These are phyloP conservation scores for Lachnellula occidentalis DNA, from an alignment of 2,329 filamentous ascomycete species.

Conservation along the genomic window DNA sequence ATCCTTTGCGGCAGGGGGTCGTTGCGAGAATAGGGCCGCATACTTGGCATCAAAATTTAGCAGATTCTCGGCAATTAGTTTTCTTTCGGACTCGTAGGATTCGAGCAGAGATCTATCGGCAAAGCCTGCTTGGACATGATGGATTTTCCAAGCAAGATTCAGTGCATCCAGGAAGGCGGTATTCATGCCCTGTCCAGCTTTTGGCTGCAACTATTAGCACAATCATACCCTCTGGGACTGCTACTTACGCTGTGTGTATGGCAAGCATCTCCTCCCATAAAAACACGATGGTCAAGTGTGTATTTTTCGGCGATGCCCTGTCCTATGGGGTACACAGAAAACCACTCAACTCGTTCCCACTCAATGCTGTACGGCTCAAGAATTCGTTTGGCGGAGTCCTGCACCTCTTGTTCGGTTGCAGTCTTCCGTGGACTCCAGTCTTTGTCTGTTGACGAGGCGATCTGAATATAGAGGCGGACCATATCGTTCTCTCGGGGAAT, in stretches of 20 bases:
- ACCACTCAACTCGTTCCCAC: conserved; percentile 67
- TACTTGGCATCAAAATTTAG: conserved; percentile 85
- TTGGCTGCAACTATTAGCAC: conserved; percentile 58
- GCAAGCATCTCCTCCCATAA: conserved; percentile 72
- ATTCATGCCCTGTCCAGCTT: conserved; percentile 77
- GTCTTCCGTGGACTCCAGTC: conserved; percentile 58
- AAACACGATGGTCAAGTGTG: conserved; percentile 63
- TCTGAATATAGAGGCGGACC: conserved; percentile 66
- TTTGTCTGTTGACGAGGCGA: conserved; percentile 54
- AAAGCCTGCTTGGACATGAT: conserved; percentile 80
- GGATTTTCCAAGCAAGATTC: conserved; percentile 95
- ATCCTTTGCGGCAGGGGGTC: conserved; percentile 66
- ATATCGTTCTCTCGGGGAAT: conserved; percentile 67
- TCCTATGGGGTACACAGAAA: conserved; percentile 70
- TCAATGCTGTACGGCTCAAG: conserved; percentile 61
- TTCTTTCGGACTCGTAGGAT: conserved; percentile 84
- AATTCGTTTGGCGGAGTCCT: conserved; percentile 59
- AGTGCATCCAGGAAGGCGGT: conserved; percentile 74
- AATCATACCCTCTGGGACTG: conserved; percentile 33
- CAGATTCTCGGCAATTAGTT: conserved; percentile 76
- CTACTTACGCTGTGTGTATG: conserved; percentile 66
- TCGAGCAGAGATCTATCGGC: conserved; percentile 68
- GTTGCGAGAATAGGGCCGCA: conserved; percentile 81
- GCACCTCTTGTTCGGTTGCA: conserved; percentile 58
- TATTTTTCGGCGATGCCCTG: conserved; percentile 67